These are phyloP conservation scores for Jacaranda mimosifolia DNA, from an alignment of 257 asterid genomes.

Conservation along the genomic window DNA sequence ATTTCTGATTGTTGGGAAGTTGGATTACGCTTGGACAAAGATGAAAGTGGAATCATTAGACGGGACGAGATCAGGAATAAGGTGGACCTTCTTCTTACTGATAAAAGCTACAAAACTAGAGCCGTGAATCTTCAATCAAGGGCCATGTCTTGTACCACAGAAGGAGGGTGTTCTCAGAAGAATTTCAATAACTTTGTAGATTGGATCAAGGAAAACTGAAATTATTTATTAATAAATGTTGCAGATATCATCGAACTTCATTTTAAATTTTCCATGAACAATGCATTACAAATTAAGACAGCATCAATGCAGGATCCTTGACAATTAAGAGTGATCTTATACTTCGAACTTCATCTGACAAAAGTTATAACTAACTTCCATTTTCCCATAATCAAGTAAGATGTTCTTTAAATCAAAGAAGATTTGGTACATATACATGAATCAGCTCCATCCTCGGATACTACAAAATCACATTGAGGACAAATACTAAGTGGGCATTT, in stretches of 20 bases:
- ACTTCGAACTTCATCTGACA: too few relatives aligned
- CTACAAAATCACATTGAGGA: too few relatives aligned
- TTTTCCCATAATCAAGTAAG: too few relatives aligned
- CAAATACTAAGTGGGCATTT: neutral
- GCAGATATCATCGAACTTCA: neutral
- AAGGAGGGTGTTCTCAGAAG: slow-evolving; percentile 47
- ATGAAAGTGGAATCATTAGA: slow-evolving; percentile 41
- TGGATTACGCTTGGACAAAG: slow-evolving; percentile 46
- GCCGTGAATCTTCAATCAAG: slow-evolving; percentile 45
- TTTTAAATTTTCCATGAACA: neutral
- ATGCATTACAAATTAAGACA: too few relatives aligned
- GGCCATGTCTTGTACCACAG: slow-evolving; percentile 28
- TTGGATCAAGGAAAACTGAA: slow-evolving; percentile 42
- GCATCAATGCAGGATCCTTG: too few relatives aligned
- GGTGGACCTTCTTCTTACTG: slow-evolving; percentile 43
- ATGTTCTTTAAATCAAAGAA: neutral
- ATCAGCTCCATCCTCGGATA: neutral
- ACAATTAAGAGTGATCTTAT: too few relatives aligned
- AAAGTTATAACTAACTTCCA: too few relatives aligned
- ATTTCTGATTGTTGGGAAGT: slow-evolving; percentile 58
- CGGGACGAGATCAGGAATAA: slow-evolving; percentile 47
- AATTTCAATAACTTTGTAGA: slow-evolving; percentile 47
- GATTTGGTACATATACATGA: neutral
- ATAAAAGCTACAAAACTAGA: slow-evolving; percentile 36
- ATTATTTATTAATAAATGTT: neutral